Percentiles rank a stretch among this genome's conserved stretches.
These are phyloP conservation scores for Alternaria sp. DNA, from an alignment of 2,329 filamentous ascomycete genomes.

Conservation along the genomic window DNA sequence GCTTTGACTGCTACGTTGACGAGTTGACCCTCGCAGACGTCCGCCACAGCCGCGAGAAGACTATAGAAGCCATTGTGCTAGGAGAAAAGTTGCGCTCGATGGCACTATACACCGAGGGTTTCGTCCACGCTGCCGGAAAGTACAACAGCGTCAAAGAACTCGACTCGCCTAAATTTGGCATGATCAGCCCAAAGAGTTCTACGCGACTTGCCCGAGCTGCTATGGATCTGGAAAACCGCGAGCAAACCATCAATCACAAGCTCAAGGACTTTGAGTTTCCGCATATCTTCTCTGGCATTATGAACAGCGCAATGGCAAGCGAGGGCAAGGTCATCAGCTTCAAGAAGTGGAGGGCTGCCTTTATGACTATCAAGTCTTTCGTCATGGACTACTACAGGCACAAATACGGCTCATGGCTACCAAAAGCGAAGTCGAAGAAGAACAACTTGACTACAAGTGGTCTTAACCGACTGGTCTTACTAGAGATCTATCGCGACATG, in stretches of 20 bases:
- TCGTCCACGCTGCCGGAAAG: conserved; percentile 88
- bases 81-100: conserved; percentile 85
- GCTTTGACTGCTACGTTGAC: conserved; percentile 77
- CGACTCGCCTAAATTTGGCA: conserved; percentile 70
- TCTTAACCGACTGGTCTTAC: conserved; percentile 81
- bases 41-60: conserved; percentile 82
- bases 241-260: conserved; percentile 72
- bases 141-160: conserved; percentile 74
- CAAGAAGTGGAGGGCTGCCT: conserved; percentile 80
- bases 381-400: conserved; percentile 72
- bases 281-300: conserved; percentile 84
- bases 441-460: conserved; percentile 86
- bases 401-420: conserved; percentile 80
- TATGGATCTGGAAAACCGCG: conserved; percentile 76
- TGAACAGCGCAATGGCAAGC: conserved; percentile 77
- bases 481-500: conserved; percentile 83
- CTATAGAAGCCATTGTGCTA: conserved; percentile 84
- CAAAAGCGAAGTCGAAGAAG: conserved; percentile 90
- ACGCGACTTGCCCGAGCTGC: conserved; percentile 83
- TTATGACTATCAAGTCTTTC: conserved; percentile 75
- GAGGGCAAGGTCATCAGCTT: conserved; percentile 83
- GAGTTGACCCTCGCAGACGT: conserved; percentile 81
- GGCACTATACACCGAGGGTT: conserved; percentile 86
- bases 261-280: conserved; percentile 93
- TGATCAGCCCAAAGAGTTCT: conserved; percentile 73